phyloP scores from a whole-genome alignment of 345 rosid genomes.

The thale cress (Arabidopsis thaliana) region DNA sequence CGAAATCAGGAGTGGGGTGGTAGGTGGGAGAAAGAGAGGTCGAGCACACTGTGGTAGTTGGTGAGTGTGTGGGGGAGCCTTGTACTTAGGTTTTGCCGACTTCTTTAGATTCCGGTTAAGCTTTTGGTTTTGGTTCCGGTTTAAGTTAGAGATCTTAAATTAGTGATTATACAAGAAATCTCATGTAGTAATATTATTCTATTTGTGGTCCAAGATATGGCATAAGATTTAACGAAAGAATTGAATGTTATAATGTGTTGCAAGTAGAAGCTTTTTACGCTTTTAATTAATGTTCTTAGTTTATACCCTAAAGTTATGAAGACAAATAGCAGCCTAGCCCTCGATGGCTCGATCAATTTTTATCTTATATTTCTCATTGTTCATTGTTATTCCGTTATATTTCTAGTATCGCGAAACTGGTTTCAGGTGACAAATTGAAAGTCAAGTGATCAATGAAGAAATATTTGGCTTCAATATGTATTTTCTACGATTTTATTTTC shows the following conservation, averaged over 20 bases:
- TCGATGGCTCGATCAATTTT: neutral
- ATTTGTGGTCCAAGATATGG: conserved; percentile 10
- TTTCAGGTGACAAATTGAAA: neutral
- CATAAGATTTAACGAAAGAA: conserved; percentile 13
- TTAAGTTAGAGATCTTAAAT: conserved; percentile 3
- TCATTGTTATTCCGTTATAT: neutral
- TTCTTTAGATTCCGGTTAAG: conserved; percentile 24
- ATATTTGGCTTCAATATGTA: neutral
- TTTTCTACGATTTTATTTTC: neutral
- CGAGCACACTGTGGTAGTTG: conserved; percentile 30
- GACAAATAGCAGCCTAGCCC: neutral
- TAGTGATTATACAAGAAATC: conserved; percentile 3
- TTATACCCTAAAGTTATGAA: conserved; percentile 2
- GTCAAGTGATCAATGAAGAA: neutral
- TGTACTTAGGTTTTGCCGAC: conserved; percentile 42
- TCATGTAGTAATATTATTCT: neutral
- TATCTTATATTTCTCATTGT: neutral
- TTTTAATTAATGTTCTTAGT: neutral
- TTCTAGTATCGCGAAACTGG: neutral
- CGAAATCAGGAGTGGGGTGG: conserved; percentile 41
- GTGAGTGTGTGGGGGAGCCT: conserved; percentile 32
- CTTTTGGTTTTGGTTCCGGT: conserved; percentile 31
- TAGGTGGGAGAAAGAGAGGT: conserved; percentile 43
- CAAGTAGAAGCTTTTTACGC: neutral
- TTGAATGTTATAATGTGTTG: conserved; percentile 16